phyloP scores from a whole-genome alignment of 768 basidiomycete genomes.

The Clavaria fumosa region DNA sequence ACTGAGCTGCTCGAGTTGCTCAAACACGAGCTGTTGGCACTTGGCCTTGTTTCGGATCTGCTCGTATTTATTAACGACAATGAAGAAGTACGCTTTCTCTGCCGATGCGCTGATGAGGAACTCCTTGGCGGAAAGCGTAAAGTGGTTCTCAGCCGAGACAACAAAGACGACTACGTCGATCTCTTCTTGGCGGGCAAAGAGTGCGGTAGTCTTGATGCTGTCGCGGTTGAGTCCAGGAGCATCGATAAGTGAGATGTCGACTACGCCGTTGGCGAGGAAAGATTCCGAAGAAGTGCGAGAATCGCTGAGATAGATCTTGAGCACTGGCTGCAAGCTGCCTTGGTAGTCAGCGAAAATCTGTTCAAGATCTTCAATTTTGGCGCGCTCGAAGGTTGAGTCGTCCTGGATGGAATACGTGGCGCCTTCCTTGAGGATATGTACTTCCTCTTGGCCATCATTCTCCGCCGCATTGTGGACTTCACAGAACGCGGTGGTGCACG shows the following conservation, averaged over 20 bases:
- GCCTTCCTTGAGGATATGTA: slow-evolving; percentile 65
- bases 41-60: slow-evolving; percentile 92
- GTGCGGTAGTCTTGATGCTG: slow-evolving; percentile 82
- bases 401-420: slow-evolving; percentile 53
- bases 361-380: slow-evolving; percentile 56
- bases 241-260: slow-evolving; percentile 96
- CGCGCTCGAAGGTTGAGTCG: slow-evolving; percentile 61
- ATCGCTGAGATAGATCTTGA: slow-evolving; percentile 86
- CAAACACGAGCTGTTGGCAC: slow-evolving; percentile 74
- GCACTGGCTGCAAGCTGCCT: slow-evolving; percentile 47
- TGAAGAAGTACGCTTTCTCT: slow-evolving; percentile 96
- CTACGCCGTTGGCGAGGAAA: slow-evolving; percentile 85
- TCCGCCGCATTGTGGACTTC: slow-evolving; percentile 88
- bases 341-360: slow-evolving; percentile 65
- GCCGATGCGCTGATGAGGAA: slow-evolving; percentile 87
- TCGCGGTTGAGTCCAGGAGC: slow-evolving; percentile 96
- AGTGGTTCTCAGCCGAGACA: slow-evolving; percentile 96
- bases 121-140: slow-evolving; percentile 89
- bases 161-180: slow-evolving; percentile 99
- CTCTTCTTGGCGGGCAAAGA: slow-evolving; percentile 92
- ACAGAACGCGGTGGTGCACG: slow-evolving; percentile 93
- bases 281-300: slow-evolving; percentile 65
- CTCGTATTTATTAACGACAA: slow-evolving; percentile 97
- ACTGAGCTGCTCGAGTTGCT: slow-evolving; percentile 86
- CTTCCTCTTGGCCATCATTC: slow-evolving; percentile 67